These are phyloP conservation scores for Darksidea phi DNA, from an alignment of 495 filamentous ascomycete species.

Conservation along the genomic window DNA sequence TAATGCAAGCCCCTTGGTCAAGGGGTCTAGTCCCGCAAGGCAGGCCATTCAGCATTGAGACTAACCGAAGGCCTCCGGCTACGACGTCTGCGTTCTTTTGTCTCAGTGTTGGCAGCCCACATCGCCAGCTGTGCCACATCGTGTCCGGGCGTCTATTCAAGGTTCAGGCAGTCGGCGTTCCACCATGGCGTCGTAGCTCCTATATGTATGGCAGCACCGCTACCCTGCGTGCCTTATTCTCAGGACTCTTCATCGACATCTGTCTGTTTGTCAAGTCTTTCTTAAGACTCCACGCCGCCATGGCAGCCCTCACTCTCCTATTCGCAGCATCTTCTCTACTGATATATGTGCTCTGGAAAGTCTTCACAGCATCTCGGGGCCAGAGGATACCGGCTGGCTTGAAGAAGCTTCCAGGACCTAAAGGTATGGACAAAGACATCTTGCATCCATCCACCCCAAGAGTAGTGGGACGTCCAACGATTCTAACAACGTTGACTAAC, in stretches of 20 bases:
- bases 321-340: constrained; percentile 11
- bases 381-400: constrained; percentile 34
- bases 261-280: background rate
- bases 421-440: constrained; percentile 34
- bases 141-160: background rate
- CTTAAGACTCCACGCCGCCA: constrained; percentile 5
- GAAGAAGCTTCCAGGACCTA: constrained; percentile 42
- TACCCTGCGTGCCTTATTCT: background rate
- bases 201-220: constrained; percentile 20
- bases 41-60: constrained; percentile 7
- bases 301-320: constrained; percentile 32
- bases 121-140: background rate
- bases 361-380: constrained; percentile 16
- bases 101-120: background rate
- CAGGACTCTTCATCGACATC: background rate
- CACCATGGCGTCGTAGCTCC: constrained; percentile 8
- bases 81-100: background rate
- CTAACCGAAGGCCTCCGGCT: constrained; percentile 2
- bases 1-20: background rate
- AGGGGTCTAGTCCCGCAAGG: background rate
- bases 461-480: background rate
- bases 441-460: constrained; percentile 1
- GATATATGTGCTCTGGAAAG: constrained; percentile 26
- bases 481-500: constrained; percentile 8
- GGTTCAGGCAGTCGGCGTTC: constrained; percentile 20